Evolutionary conservation across 1,139 yeast genomes (phyloP), one percentile per base, ranked within the genome.

Genomic region (Scheffersomyces titani): DNA sequence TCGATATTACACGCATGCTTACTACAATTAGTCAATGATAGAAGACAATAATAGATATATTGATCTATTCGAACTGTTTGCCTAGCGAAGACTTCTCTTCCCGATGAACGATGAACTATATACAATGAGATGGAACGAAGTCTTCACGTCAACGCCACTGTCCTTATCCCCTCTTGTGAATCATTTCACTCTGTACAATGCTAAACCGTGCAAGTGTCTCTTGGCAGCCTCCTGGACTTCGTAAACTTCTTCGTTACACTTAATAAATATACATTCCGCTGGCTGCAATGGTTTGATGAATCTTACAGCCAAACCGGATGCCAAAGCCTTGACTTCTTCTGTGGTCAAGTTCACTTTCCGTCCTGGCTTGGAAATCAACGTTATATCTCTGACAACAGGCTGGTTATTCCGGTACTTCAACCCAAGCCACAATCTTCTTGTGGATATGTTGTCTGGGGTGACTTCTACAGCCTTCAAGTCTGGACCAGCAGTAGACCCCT

Each of bases 401-500:
- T 80, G 79, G 68, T 89, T 87, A 63, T 91, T 86, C 69, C 96
- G 86, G 72, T 96, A 94, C 70, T 94, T 94, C 69, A 94, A 78
- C 1, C 93, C 96, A 20, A 94, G 74, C 99, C 99, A 94, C 58
- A 94, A 81, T 65, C 97, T 83, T 68, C 99, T 85, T 0, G 96
- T 84, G 19, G 97, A 76, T 51, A 94, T 85, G 69, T 94, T 93
- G 70, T 91, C 97, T 49, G 89, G 92, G 0, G 98, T 92, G 36
- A 90, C 92, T 47, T 92, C 97, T 0, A 85, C 86, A 19, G 90
- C 89, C 45, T 67, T 67, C 49, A 75, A 62, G 71, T 96, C 98
- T 19, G 99, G 99, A 0, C 98, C 98, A n/a, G 82, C 72, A 3
- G 85, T 78, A n/a, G 96, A 89, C 3, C 99, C 99, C 65, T 91